These are phyloP conservation scores for Kickxella alabastrina DNA, from an alignment of 192 early-diverging fungal species.

Conservation along the genomic window DNA sequence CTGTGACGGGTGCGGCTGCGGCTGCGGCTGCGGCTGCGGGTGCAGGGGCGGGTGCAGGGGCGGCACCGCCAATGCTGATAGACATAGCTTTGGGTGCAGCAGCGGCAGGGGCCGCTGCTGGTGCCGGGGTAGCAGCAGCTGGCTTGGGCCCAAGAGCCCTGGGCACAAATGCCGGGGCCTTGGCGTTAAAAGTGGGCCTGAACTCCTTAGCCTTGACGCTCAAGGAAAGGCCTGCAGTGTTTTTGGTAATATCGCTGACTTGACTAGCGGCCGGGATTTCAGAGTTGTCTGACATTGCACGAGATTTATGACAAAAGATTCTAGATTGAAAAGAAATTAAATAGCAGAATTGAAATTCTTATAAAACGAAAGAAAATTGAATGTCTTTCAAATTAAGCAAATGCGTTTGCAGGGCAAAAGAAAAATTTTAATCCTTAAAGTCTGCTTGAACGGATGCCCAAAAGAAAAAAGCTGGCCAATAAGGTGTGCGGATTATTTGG, in stretches of 20 bases:
- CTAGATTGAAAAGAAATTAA: too few relatives aligned
- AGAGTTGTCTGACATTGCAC: too few relatives aligned
- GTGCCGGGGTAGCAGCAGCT: slow-evolving; percentile 16
- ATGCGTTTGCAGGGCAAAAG: too few relatives aligned
- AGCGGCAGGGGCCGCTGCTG: slow-evolving; percentile 15
- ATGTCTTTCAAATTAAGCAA: too few relatives aligned
- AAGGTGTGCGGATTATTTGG: too few relatives aligned
- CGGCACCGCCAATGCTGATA: slow-evolving; percentile 25
- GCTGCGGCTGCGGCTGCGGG: slow-evolving; percentile 2
- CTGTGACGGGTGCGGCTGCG: background rate
- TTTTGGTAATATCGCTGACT: slow-evolving; percentile 48
- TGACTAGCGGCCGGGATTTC: background rate
- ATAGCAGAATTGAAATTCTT: too few relatives aligned
- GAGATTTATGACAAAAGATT: too few relatives aligned
- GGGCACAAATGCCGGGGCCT: slow-evolving; percentile 67
- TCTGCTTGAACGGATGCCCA: too few relatives aligned
- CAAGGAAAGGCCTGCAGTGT: slow-evolving; percentile 48
- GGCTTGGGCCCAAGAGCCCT: slow-evolving; percentile 51
- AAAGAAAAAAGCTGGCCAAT: too few relatives aligned
- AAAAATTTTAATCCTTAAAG: too few relatives aligned
- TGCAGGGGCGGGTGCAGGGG: slow-evolving; percentile 4
- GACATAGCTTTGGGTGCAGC: slow-evolving; percentile 16
- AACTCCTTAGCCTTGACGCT: slow-evolving; percentile 65
- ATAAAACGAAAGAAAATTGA: too few relatives aligned
- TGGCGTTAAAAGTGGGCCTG: slow-evolving; percentile 63